phyloP scores from a whole-genome alignment of 164 flowering plant genomes.

The Sedum album region DNA sequence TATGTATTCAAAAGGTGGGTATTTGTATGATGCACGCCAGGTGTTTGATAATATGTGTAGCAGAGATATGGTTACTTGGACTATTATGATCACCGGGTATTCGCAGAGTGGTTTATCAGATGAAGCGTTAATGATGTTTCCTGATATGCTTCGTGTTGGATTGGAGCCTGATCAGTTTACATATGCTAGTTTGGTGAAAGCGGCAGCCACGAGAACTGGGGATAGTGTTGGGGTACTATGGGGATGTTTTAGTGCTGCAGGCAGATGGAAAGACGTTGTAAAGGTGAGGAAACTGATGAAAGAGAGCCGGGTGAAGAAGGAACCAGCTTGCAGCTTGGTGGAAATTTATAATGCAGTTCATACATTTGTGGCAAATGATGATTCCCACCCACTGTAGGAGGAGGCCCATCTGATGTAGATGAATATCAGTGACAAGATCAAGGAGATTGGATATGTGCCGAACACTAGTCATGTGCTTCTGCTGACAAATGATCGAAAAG shows the following conservation, averaged over 20 bases:
- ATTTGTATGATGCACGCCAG: conserved; percentile 14
- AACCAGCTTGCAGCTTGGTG: conserved; percentile 13
- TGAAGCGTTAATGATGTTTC: background rate
- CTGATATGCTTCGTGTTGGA: conserved; percentile 27
- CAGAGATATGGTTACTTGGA: conserved; percentile 42
- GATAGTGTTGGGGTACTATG: conserved; percentile 23
- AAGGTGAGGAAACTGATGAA: conserved; percentile 12
- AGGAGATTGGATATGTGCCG: conserved; percentile 9
- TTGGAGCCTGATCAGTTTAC: conserved; percentile 26
- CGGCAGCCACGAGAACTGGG: conserved; percentile 26
- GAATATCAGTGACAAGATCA: conserved; percentile 9
- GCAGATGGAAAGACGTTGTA: background rate
- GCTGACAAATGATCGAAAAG: conserved; percentile 3
- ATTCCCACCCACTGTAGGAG: conserved; percentile 4
- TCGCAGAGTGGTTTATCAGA: conserved; percentile 10
- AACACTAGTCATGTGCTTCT: conserved; percentile 12
- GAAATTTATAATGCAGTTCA: conserved; percentile 11
- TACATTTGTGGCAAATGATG: conserved; percentile 13
- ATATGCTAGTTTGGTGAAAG: conserved; percentile 27
- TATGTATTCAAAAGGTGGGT: conserved; percentile 54
- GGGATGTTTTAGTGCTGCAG: conserved; percentile 23
- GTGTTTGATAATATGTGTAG: conserved; percentile 35
- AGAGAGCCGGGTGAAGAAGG: conserved; percentile 11
- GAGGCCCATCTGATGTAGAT: background rate
- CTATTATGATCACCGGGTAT: conserved; percentile 38